These are phyloP conservation scores for Colletotrichum tropicicola DNA, from an alignment of 2,329 filamentous ascomycete species.

Conservation along the genomic window DNA sequence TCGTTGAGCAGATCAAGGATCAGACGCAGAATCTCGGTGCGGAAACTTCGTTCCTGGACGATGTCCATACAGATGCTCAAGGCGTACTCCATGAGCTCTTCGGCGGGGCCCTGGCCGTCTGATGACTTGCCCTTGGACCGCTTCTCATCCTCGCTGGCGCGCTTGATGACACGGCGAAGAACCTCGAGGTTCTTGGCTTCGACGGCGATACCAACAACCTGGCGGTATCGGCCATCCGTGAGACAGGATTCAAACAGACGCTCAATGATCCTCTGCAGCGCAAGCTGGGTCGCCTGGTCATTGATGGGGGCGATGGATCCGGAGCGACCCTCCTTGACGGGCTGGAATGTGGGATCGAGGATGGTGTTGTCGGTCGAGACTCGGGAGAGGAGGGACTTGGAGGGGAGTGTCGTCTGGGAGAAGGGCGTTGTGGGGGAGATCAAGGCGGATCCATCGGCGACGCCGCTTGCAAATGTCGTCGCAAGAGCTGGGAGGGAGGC, in stretches of 20 bases:
- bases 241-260: conserved; percentile 93
- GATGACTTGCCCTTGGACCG: conserved; percentile 68
- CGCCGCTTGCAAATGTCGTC: conserved; percentile 78
- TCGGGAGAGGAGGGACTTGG: conserved; percentile 93
- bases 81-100: conserved; percentile 97
- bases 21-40: conserved; percentile 84
- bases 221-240: conserved; percentile 85
- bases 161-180: conserved; percentile 84
- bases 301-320: conserved; percentile 72
- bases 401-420: conserved; percentile 90
- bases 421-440: conserved; percentile 94
- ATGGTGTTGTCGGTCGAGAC: conserved; percentile 73
- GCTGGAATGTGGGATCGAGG: conserved; percentile 66
- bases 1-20: conserved; percentile 96
- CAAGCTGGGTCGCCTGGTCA: conserved; percentile 77
- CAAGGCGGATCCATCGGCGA: conserved; percentile 74
- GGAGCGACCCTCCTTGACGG: conserved; percentile 62
- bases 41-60: conserved; percentile 89
- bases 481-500: conserved; percentile 73
- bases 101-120: conserved; percentile 66
- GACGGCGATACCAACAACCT: conserved; percentile 96
- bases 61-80: conserved; percentile 97
- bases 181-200: conserved; percentile 94
- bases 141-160: conserved; percentile 88
- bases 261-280: conserved; percentile 85